Conservation (phyloP, 768 basidiomycete species). For the Lactarius evosmus region DNA sequence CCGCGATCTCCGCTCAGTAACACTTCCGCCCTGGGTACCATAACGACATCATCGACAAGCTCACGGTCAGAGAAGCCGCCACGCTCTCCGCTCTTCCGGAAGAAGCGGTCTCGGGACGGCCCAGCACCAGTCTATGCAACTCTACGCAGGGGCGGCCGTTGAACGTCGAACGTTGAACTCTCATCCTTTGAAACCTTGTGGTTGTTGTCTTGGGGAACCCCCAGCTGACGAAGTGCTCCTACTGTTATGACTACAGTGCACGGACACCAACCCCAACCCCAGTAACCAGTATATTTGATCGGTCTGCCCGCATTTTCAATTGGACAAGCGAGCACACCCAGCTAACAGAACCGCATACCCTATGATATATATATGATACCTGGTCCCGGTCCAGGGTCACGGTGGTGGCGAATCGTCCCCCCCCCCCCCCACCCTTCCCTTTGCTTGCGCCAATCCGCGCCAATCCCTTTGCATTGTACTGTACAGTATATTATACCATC, state of each 20-base stretch:
- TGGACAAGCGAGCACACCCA: background rate
- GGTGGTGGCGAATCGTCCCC: background rate
- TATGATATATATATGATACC: background rate
- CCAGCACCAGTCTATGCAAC: background rate
- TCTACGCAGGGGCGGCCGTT: constrained; percentile 14
- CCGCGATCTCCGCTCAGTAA: background rate
- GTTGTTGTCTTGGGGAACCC: background rate
- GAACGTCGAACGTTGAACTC: constrained; percentile 3
- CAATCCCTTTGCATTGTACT: background rate
- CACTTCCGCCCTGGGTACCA: background rate
- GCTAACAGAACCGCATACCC: background rate
- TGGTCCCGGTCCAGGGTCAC: background rate
- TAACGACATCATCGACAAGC: background rate
- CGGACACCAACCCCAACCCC: background rate
- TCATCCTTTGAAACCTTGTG: background rate
- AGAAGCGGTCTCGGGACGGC: background rate
- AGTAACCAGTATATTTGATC: background rate
- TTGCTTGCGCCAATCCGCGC: background rate
- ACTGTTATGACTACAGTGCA: background rate
- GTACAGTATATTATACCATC: background rate
- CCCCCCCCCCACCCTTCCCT: background rate
- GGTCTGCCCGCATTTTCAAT: background rate
- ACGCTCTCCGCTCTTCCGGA: background rate
- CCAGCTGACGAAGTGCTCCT: background rate
- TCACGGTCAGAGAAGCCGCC: background rate